These are phyloP conservation scores for Yamadazyma tumulicola DNA, from an alignment of 805 yeast species.

Conservation along the genomic window DNA sequence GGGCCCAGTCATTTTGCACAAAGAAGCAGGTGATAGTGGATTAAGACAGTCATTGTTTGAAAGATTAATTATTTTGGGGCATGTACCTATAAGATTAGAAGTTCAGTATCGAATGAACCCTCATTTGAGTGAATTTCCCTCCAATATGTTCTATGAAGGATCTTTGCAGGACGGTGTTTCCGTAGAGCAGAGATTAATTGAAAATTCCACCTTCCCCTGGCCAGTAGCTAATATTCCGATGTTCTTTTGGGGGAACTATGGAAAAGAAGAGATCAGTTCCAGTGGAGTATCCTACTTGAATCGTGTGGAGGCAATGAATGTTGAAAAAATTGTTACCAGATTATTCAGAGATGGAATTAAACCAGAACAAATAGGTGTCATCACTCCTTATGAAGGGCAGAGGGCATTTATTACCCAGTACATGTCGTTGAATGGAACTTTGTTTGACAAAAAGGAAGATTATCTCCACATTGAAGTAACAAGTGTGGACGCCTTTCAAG, in stretches of 20 bases:
- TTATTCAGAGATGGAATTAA: conserved; percentile 73
- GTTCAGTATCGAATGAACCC: conserved; percentile 98
- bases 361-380: conserved; percentile 84
- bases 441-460: conserved; percentile 51
- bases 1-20: conserved; percentile 85
- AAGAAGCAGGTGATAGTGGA: conserved; percentile 82
- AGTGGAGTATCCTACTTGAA: conserved; percentile 81
- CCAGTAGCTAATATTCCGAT: conserved; percentile 80
- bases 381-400: conserved; percentile 95
- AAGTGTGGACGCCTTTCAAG: conserved; percentile 42
- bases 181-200: conserved; percentile 59
- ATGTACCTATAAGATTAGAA: conserved; percentile 78
- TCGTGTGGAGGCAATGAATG: conserved; percentile 85
- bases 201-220: conserved; percentile 77
- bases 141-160: conserved; percentile 92
- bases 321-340: conserved; percentile 71
- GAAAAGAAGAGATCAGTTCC: conserved; percentile 82
- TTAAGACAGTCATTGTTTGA: conserved; percentile 84
- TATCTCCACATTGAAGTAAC: conserved; percentile 81
- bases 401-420: conserved; percentile 76
- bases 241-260: conserved; percentile 93
- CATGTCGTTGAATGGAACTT: conserved; percentile 67
- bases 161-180: conserved; percentile 89
- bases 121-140: conserved; percentile 76
- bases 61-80: conserved; percentile 76